Conservation (phyloP, 768 basidiomycete genomes). For the Chlorophyllum brunneum region DNA sequence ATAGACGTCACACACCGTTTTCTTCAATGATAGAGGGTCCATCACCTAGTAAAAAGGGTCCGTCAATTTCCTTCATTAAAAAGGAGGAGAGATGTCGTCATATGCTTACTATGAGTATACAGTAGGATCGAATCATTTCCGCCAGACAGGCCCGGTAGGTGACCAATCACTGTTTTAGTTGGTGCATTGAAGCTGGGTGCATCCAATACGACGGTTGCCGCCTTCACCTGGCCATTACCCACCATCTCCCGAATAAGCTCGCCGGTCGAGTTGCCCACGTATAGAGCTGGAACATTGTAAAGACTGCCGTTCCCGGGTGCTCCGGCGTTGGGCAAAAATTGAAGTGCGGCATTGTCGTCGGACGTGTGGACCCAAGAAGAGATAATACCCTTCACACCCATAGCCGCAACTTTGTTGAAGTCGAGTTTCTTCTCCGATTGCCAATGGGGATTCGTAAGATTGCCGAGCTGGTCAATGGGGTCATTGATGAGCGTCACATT, state of each 20-base stretch:
- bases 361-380: constrained; percentile 27
- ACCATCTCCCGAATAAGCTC: constrained; percentile 22
- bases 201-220: constrained; percentile 26
- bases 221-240: constrained; percentile 15
- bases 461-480: constrained; percentile 20
- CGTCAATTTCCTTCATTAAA: neutral
- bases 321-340: constrained; percentile 26
- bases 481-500: neutral
- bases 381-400: constrained; percentile 23
- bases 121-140: constrained; percentile 21
- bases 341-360: constrained; percentile 25
- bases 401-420: constrained; percentile 17
- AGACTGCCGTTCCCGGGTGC: constrained; percentile 21
- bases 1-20: constrained; percentile 17
- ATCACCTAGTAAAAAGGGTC: constrained; percentile 18
- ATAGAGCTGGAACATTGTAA: constrained; percentile 25
- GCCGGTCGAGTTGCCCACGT: constrained; percentile 27
- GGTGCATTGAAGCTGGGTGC: constrained; percentile 22
- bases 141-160: constrained; percentile 18
- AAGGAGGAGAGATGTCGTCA: neutral
- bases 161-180: constrained; percentile 22
- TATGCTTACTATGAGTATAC: constrained; percentile 26
- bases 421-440: constrained; percentile 25
- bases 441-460: constrained; percentile 28
- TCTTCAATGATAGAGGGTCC: constrained; percentile 29